phyloP scores from a whole-genome alignment of 1,284 basidiomycete genomes.

The Cutaneotrichosporon cyanovorans region DNA sequence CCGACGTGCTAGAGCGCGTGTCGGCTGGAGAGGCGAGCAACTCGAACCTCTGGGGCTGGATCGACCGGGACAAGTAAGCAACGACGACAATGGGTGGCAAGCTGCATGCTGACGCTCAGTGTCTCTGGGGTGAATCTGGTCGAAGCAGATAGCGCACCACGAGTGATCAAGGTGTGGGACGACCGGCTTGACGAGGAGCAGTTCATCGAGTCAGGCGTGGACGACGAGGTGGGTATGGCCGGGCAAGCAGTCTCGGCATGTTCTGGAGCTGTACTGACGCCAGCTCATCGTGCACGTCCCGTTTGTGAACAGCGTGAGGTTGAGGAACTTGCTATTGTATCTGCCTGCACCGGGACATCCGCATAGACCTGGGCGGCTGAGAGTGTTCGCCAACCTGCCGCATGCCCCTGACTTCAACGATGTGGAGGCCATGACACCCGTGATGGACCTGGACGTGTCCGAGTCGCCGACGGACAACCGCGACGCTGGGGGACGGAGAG shows the following conservation, averaged over 20 bases:
- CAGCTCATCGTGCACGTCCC: conserved; percentile 45
- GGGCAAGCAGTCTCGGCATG: conserved; percentile 9
- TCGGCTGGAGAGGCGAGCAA: conserved; percentile 43
- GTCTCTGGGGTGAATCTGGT: conserved; percentile 41
- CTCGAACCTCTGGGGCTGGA: conserved; percentile 42
- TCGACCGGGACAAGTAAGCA: conserved; percentile 43
- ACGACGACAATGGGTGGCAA: no score
- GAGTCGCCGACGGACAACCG: conserved; percentile 25
- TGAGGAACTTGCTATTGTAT: conserved; percentile 39
- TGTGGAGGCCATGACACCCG: conserved; percentile 36
- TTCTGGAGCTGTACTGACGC: not conserved
- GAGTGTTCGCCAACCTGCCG: conserved; percentile 39
- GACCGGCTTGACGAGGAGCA: conserved; percentile 38
- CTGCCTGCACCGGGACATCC: conserved; percentile 40
- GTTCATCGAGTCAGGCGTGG: conserved; percentile 43
- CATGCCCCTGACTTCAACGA: conserved; percentile 42
- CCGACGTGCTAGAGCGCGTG: conserved; percentile 41
- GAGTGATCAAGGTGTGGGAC: conserved; percentile 47
- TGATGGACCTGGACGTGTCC: conserved; percentile 41
- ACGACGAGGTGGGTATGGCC: conserved; percentile 47
- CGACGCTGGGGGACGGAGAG: conserved; percentile 34
- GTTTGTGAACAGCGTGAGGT: conserved; percentile 40
- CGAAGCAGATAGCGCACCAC: conserved; percentile 31
- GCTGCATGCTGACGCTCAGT: conserved; percentile 26
- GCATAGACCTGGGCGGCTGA: conserved; percentile 34